Percentiles rank a stretch among this genome's conserved stretches.
Conservation (phyloP, 2,329 filamentous ascomycete genomes). For the Colletotrichum scovillei region DNA sequence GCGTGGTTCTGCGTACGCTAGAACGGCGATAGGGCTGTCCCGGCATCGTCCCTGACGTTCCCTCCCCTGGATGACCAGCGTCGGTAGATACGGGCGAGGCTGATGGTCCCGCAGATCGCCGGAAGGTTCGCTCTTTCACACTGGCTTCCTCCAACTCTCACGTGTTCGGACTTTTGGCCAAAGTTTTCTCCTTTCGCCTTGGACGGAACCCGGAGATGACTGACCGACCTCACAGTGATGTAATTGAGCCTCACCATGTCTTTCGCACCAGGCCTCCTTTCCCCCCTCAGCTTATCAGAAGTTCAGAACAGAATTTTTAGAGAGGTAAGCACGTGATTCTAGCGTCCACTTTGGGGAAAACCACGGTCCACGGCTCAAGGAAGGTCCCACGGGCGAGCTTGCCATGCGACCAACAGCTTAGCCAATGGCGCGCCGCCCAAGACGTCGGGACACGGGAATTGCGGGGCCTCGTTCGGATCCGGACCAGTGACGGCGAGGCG, state of each 20-base stretch:
- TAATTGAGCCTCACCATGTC: constrained; percentile 15
- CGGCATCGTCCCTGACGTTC: constrained; percentile 3
- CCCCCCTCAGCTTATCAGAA: not conserved
- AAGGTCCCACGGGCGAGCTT: not conserved
- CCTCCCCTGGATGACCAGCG: not conserved
- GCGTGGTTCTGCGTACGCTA: not conserved
- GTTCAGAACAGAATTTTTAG: constrained; percentile 20
- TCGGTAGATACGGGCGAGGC: constrained; percentile 15
- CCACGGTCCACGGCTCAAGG: too few relatives aligned
- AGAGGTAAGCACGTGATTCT: constrained; percentile 25
- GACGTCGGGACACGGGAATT: constrained; percentile 12
- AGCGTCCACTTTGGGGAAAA: not conserved
- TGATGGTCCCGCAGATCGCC: constrained; percentile 9
- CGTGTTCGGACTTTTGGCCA: not conserved
- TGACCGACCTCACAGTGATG: constrained; percentile 18
- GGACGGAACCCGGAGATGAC: too few relatives aligned
- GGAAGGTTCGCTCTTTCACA: not conserved
- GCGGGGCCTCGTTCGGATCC: constrained; percentile 21
- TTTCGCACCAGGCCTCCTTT: constrained; percentile 15
- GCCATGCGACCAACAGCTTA: not conserved
- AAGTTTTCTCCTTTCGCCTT: not conserved
- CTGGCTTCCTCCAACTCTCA: not conserved
- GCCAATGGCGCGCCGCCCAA: constrained; percentile 11
- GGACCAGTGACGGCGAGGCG: constrained; percentile 33
- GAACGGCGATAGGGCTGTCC: constrained; percentile 11